Conservation (phyloP, 345 rosid genomes). For the Aquilaria sinensis region DNA sequence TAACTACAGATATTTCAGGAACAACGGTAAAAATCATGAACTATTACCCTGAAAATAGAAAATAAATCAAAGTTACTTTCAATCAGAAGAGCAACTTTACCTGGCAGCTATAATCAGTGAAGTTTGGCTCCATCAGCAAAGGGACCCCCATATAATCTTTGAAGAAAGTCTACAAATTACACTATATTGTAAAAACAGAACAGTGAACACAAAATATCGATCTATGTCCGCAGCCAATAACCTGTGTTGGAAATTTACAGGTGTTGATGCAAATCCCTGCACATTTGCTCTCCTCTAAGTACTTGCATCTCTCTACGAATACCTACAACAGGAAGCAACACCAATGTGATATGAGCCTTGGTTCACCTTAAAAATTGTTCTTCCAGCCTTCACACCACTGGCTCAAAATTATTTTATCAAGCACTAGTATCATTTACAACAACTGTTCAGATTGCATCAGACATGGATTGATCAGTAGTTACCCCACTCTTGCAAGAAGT, state of each 20-base stretch:
- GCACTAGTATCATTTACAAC: too few relatives aligned
- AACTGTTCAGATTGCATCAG: too few relatives aligned
- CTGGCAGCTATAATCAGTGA: conserved; percentile 84
- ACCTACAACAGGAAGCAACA: conserved; percentile 34
- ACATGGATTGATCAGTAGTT: conserved; percentile 1
- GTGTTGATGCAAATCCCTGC: conserved; percentile 80
- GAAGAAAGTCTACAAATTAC: conserved; percentile 52
- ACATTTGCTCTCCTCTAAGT: conserved; percentile 92
- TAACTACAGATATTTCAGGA: too few relatives aligned
- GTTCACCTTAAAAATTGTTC: neutral
- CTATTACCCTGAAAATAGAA: too few relatives aligned
- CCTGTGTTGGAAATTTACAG: conserved; percentile 97
- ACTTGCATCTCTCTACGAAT: conserved; percentile 84
- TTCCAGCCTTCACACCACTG: too few relatives aligned
- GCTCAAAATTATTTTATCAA: too few relatives aligned
- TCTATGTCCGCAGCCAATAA: conserved; percentile 10
- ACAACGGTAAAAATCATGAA: neutral
- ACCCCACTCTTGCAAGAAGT: conserved; percentile 72
- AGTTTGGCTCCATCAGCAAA: conserved; percentile 84
- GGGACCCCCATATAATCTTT: conserved; percentile 87
- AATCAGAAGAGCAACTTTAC: conserved; percentile 23
- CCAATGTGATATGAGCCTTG: too few relatives aligned
- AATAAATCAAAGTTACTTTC: neutral
- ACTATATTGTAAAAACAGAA: neutral
- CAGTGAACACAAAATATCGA: neutral